Conservation (phyloP, 2,329 filamentous ascomycete genomes). For the Polytolypa hystricis region DNA sequence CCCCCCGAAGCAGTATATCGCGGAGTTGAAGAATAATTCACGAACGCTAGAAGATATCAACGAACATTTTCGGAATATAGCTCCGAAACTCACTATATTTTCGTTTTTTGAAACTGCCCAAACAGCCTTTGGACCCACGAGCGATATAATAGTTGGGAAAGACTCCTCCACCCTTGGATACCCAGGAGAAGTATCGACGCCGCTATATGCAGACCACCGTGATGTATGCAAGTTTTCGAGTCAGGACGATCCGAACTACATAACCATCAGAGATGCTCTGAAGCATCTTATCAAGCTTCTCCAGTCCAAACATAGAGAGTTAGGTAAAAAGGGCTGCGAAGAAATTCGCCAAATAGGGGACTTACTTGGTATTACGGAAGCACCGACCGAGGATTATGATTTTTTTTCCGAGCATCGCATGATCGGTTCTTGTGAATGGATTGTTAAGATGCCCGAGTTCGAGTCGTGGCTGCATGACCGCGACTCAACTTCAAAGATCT, state of each 20-base stretch:
- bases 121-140: constrained; percentile 7
- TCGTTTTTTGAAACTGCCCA: constrained; percentile 14
- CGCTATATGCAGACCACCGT: not conserved
- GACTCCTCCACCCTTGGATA: not conserved
- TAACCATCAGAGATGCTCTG: too few relatives aligned
- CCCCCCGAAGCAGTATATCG: constrained; percentile 5
- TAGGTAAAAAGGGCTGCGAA: too few relatives aligned
- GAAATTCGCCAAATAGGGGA: too few relatives aligned
- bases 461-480: not conserved
- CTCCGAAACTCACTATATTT: constrained; percentile 10
- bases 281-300: too few relatives aligned
- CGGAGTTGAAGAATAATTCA: constrained; percentile 11
- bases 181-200: not conserved
- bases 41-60: constrained; percentile 10
- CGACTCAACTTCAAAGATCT: constrained; percentile 6
- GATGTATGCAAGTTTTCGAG: constrained; percentile 1
- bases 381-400: not conserved
- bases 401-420: not conserved
- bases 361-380: too few relatives aligned
- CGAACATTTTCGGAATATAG: constrained; percentile 12
- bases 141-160: not conserved
- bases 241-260: constrained; percentile 1
- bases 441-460: not conserved
- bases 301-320: not conserved
- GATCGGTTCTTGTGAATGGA: not conserved